phyloP scores from a whole-genome alignment of 23 red algal genomes.

The Cyanidiococcus yangmingshanensis region DNA sequence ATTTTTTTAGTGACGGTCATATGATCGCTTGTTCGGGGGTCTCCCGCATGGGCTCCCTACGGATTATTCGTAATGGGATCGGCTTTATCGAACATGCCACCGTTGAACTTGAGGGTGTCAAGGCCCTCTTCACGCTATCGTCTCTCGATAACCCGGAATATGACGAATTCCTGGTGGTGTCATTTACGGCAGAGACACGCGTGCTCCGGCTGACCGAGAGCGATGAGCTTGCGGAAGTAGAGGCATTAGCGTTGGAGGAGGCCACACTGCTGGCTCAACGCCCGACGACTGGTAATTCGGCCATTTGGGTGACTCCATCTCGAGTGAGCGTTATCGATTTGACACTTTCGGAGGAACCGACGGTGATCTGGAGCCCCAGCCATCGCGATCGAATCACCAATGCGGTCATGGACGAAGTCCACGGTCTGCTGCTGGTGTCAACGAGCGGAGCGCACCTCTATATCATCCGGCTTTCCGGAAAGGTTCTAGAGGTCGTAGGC shows the following conservation, averaged over 20 bases:
- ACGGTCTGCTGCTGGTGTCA: not conserved
- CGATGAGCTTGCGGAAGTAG: slow-evolving; percentile 63
- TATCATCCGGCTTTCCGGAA: slow-evolving; percentile 25
- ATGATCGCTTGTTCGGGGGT: slow-evolving; percentile 91
- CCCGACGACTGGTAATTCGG: slow-evolving; percentile 37
- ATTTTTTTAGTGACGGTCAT: slow-evolving; percentile 61
- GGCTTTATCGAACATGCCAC: slow-evolving; percentile 81
- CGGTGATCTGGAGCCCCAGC: slow-evolving; percentile 45
- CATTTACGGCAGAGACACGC: slow-evolving; percentile 71
- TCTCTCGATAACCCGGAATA: slow-evolving; percentile 32
- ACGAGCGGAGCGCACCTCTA: slow-evolving; percentile 30
- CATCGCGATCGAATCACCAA: slow-evolving; percentile 37
- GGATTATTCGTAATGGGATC: slow-evolving; percentile 91
- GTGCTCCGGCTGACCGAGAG: slow-evolving; percentile 52
- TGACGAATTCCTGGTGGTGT: slow-evolving; percentile 56
- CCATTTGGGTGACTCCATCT: slow-evolving; percentile 61
- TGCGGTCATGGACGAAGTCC: slow-evolving; percentile 8
- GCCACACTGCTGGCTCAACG: slow-evolving; percentile 58
- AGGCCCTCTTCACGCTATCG: slow-evolving; percentile 75
- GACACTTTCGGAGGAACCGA: slow-evolving; percentile 32
- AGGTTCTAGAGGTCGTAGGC: slow-evolving; percentile 37
- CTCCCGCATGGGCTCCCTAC: slow-evolving; percentile 62
- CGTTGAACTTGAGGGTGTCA: slow-evolving; percentile 67
- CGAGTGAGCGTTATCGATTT: slow-evolving; percentile 44
- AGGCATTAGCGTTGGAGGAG: slow-evolving; percentile 48